Conservation (phyloP, 768 basidiomycete genomes). For the Cystobasidiopsis lactophilus region DNA sequence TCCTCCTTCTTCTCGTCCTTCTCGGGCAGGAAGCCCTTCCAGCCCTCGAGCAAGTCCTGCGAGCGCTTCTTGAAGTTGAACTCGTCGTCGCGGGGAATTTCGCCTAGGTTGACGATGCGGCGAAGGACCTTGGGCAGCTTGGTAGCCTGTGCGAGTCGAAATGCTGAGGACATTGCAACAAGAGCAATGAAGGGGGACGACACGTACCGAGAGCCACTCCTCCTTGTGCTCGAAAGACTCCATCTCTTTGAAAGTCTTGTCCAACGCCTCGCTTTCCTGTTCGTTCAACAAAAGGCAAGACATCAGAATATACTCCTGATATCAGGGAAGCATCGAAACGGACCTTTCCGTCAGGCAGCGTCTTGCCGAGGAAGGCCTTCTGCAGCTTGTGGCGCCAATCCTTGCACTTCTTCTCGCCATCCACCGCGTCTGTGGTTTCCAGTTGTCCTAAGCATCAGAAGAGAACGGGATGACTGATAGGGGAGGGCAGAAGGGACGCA, state of each 20-base stretch:
- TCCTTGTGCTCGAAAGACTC: slow-evolving; percentile 18
- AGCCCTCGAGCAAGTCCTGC: slow-evolving; percentile 5
- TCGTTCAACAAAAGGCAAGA: not conserved
- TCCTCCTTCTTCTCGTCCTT: slow-evolving; percentile 3
- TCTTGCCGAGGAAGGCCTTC: slow-evolving; percentile 31
- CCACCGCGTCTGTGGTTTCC: not conserved
- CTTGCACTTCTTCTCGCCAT: slow-evolving; percentile 43
- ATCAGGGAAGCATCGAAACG: not conserved
- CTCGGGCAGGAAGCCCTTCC: slow-evolving; percentile 1
- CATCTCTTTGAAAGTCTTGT: slow-evolving; percentile 18
- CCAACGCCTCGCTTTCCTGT: slow-evolving; percentile 18
- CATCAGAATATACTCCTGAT: not conserved
- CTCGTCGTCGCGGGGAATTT: slow-evolving; percentile 40
- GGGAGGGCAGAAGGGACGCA: not conserved
- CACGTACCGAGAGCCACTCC: slow-evolving; percentile 17
- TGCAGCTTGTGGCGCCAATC: slow-evolving; percentile 85
- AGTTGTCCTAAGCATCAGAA: slow-evolving; percentile 2
- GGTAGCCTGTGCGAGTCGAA: slow-evolving; percentile 37
- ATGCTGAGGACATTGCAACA: not conserved
- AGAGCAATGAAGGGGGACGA: not conserved
- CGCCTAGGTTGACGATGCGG: slow-evolving; percentile 38
- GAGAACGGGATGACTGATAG: not conserved
- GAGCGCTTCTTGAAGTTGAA: slow-evolving; percentile 37
- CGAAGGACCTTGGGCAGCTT: slow-evolving; percentile 77
- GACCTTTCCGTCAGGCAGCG: slow-evolving; percentile 5